Conservation (phyloP, 2,329 filamentous ascomycete genomes). For the Endoconidiophora polonica region DNA sequence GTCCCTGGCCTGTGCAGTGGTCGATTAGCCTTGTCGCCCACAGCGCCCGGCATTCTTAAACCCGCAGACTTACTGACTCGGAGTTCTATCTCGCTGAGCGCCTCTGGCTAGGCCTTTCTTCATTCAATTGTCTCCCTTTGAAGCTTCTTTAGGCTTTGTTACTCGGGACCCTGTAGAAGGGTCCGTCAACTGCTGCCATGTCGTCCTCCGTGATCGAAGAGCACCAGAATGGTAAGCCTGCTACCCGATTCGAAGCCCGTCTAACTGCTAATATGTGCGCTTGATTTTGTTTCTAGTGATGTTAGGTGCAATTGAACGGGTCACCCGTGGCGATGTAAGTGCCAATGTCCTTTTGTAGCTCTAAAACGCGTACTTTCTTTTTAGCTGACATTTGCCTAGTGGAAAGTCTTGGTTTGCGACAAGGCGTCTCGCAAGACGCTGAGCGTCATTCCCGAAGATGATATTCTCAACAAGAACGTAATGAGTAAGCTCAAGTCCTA, state of each 20-base stretch:
- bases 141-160: no score
- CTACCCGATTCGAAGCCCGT: neutral
- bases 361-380: no score
- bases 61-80: neutral
- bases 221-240: conserved; percentile 39
- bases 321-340: conserved; percentile 66
- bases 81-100: neutral
- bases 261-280: conserved; percentile 19
- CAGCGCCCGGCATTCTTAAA: neutral
- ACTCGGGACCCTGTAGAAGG: conserved; percentile 1
- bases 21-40: neutral
- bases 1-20: neutral
- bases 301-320: conserved; percentile 55
- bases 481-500: conserved; percentile 49
- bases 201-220: conserved; percentile 69
- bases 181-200: conserved; percentile 36
- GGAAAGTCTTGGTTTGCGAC: conserved; percentile 93
- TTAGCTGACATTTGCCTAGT: conserved; percentile 36
- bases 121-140: no score
- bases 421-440: conserved; percentile 68
- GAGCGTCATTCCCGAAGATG: conserved; percentile 84
- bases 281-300: conserved; percentile 32
- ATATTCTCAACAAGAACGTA: conserved; percentile 91
- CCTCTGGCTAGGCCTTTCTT: no score
- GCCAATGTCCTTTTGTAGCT: neutral